Evolutionary conservation across 2,329 filamentous ascomycete genomes (phyloP), one percentile per base, ranked within the genome.

Genomic region (Alternaria solani): DNA sequence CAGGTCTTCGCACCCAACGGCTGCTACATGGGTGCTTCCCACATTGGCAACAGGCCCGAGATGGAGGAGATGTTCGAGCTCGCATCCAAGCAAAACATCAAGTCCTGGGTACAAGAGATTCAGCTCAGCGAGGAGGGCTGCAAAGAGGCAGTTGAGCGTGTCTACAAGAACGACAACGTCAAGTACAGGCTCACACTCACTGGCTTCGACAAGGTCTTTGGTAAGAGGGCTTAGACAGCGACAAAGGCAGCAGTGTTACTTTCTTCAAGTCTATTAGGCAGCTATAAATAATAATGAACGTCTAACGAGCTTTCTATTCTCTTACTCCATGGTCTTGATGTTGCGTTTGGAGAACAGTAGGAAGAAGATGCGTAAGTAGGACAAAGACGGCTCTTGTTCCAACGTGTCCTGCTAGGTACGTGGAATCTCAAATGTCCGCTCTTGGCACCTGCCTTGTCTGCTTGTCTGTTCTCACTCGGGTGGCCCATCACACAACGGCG

Each of bases 1-100:
- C 90, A 93, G 82, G 87, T 88, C 74, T 90, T 96, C 72, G 84
- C 92, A 61, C 79, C 79, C 66, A 96, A 94, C 79, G 92, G 92
- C 12, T 83, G 80, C 76, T 84, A 79, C 73, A 79, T 85, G 63
- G 82, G 83, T 44, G 81, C 83, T 20, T 81, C 79, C 59, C 82
- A 85, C 72, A 84, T 85, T 62, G 82, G 82, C 20, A 83, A 82
- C 75, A 70, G 80, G 18, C 79, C 80, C 5, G 82, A 84, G 76
- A 84, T 84, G 82, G 70, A 81, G 57, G 81, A 81, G 64, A 84
- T 85, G 82, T 72, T 85, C 42, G 79, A 84, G 66, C 74, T 85
- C 36, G 83, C 82, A 2, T 76, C 75, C 32, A 83, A 84, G 75
- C 80, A 83, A 76, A 80, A 83, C 60, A 81, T 85, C 70, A 83